phyloP scores from a whole-genome alignment of 2,329 filamentous ascomycete genomes.

The Myriosclerotinia scirpicola region DNA sequence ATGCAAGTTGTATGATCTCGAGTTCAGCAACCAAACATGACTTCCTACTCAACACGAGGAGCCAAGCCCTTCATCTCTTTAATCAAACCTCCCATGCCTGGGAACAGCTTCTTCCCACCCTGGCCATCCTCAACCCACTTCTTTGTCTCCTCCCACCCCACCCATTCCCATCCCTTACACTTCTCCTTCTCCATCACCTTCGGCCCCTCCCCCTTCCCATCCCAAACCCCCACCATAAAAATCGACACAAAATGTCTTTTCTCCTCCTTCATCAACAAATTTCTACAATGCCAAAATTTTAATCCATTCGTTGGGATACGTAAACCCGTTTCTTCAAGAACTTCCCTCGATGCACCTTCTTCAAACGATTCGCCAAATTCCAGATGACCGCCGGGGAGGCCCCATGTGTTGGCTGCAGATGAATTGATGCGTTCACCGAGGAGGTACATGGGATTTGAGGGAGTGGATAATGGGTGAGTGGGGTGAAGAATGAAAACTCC shows the following conservation, averaged over 20 bases:
- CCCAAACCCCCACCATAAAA: conserved; percentile 57
- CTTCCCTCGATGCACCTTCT: conserved; percentile 64
- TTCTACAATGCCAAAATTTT: conserved; percentile 57
- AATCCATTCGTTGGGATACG: conserved; percentile 48
- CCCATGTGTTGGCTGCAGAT: conserved; percentile 52
- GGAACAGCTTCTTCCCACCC: conserved; percentile 4
- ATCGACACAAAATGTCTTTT: conserved; percentile 68
- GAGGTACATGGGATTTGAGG: conserved; percentile 29
- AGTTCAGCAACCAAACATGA: too few species aligned
- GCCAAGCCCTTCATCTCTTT: conserved; percentile 8
- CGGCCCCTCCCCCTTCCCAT: conserved; percentile 50
- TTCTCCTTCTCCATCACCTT: conserved; percentile 52
- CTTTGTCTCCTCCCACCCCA: conserved; percentile 4
- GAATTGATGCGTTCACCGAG: conserved; percentile 30
- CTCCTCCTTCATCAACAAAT: conserved; percentile 23
- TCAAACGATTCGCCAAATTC: conserved; percentile 66
- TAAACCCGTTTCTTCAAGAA: conserved; percentile 69
- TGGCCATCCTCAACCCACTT: conserved; percentile 2
- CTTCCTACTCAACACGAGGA: not conserved
- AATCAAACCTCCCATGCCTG: conserved; percentile 3
- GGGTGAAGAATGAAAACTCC: conserved; percentile 30
- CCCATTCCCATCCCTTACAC: conserved; percentile 55
- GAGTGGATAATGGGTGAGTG: conserved; percentile 16
- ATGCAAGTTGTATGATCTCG: not conserved
- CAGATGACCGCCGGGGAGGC: conserved; percentile 73